Base-by-base conservation (phyloP, 345 rosid genomes). In the Theobroma cacao region DNA sequence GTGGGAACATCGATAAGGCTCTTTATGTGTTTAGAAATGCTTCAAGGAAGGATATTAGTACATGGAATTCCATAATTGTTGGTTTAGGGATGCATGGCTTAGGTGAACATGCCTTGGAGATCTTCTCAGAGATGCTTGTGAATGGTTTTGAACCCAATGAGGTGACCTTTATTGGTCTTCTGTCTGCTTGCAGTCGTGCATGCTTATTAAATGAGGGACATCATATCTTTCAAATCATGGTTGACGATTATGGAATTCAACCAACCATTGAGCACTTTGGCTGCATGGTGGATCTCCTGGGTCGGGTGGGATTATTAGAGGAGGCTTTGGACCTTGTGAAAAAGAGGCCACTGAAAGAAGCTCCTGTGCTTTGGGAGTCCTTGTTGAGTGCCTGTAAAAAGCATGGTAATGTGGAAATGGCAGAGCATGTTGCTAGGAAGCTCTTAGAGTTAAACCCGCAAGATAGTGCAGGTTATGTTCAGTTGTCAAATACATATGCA, bases 141-240 rank as follows among this genome's bases (percentile, higher is more conserved):
- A 79, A 85, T 80, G 87, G 87, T 68, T 71, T 82, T 82, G 66
- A 71, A 73, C 91, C 90, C 40, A 82, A 87, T 31, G 77, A 77
- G 56, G 82, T 83, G 31, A 89, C 89, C 1, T 89, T 82, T 74
- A 50, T 85, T 28, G 67, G 79, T 58, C 55, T 87, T 77, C 73
- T 90, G 4, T 84, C 91, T n/a, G 91, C 90, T 2, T 90, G 94
- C 61, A 86, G 86, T 67, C 88, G 83, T 85, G 83, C 88, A 11
- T 87, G 90, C 20, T 84, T 90, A 78, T 78, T 89, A 58, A 72
- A 86, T 22, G 89, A 85, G 60, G 89, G 90, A 56, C 81, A 65
- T 38, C 47, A 55, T 15, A 78, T 78, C 71, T 86, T 87, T 64
- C 86, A 81, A 50, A 78, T 77, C 43, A 87, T 86, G 90, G 74